Base-by-base conservation (phyloP, 345 rosid genomes). In the Tarenaya hassleriana region DNA sequence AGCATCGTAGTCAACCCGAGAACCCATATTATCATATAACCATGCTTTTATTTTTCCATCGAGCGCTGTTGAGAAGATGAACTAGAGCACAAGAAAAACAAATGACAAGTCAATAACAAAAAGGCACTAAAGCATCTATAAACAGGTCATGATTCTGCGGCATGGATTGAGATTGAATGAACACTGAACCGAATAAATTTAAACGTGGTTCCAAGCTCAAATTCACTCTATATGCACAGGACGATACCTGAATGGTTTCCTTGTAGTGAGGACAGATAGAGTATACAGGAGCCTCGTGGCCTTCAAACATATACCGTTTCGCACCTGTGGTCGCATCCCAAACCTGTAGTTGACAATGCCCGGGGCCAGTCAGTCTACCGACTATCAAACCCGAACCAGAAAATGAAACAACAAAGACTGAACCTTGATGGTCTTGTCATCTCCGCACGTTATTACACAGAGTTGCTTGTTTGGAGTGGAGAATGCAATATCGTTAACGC, bases 11-110 rank as follows among this genome's bases (percentile, higher is more conserved):
- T 85, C 95, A 60, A 80, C 90, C 66, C 87, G 76, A 17, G 90
- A 82, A 13, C 95, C 90, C 66, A 64, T 0, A 44, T 74, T 67
- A 56, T 85, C 90, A 69, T 85, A 85, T 67, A 85, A 46, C 90
- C 95, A 85, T 44, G 95, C 95, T 67, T 85, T 85, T 47, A 82
- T 85, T 75, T 85, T 82, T 68, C 90, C 95, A 69, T 85, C 89
- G 24, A 70, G 62, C 13, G 95, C 83, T 7, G 95, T 79, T 53
- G 95, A 79, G 71, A 82, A 85, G 61, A 85, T 73, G 59, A 85
- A 86, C 88, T 83, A 67, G n/a, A n/a, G n/a, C n/a, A n/a, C n/a
- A n/a, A n/a, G n/a, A n/a, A 11, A 57, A 20, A 47, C 10, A 45
- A 58, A 46, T n/a, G n/a, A n/a, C n/a, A n/a, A n/a, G n/a, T n/a